Conservation (phyloP, 2,329 filamentous ascomycete genomes). For the Colletotrichum orbiculare region DNA sequence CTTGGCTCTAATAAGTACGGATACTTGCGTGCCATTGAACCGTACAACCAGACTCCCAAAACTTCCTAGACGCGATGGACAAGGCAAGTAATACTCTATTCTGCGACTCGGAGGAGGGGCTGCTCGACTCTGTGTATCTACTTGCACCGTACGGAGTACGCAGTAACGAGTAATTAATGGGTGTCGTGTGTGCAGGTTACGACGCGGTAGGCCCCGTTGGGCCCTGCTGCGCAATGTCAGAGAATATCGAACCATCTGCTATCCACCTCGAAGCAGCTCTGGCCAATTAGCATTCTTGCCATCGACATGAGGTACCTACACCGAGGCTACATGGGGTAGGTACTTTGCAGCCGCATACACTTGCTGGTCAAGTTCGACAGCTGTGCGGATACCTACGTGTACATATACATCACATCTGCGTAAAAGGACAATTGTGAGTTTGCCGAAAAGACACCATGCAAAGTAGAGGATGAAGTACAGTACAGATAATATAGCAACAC, state of each 20-base stretch:
- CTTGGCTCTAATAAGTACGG: too few relatives aligned
- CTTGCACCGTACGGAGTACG: too few relatives aligned
- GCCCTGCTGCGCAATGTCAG: not conserved
- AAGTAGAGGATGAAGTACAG: too few relatives aligned
- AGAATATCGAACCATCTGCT: slow-evolving; percentile 28
- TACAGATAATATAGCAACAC: too few relatives aligned
- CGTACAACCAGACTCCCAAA: not conserved
- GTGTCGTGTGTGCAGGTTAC: too few relatives aligned
- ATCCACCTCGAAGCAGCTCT: slow-evolving; percentile 14
- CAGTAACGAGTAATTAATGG: too few relatives aligned
- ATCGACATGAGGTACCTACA: not conserved
- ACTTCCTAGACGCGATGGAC: not conserved
- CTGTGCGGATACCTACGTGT: too few relatives aligned
- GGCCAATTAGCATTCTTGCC: not conserved
- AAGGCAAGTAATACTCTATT: slow-evolving; percentile 15
- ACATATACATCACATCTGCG: too few relatives aligned
- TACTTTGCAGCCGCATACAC: not conserved
- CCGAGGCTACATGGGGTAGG: not conserved
- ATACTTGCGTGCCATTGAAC: not conserved
- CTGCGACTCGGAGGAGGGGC: slow-evolving; percentile 34
- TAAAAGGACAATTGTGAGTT: too few relatives aligned
- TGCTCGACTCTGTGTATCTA: not conserved
- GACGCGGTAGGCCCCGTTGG: too few relatives aligned
- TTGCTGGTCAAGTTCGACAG: not conserved
- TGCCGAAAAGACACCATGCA: too few relatives aligned